Evolutionary conservation across 768 basidiomycete species (phyloP).

Genomic region (Lactarius quietus): DNA sequence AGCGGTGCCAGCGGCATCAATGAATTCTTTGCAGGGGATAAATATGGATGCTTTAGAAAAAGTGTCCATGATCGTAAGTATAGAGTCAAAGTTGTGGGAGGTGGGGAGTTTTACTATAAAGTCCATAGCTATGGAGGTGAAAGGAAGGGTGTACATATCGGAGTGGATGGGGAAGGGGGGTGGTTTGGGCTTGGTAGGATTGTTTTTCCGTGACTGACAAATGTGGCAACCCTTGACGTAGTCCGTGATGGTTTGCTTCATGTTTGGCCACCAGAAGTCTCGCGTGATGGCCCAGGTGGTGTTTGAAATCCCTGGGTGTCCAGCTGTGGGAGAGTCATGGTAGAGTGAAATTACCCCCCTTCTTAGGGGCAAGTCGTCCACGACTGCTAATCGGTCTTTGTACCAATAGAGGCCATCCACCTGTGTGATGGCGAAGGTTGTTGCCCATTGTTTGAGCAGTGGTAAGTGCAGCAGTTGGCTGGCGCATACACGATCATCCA

Average conservation of each 20-base stretch:
- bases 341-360: background rate
- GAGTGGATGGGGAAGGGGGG: background rate
- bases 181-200: background rate
- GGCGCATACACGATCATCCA: background rate
- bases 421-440: fast-evolving
- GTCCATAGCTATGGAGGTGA: background rate
- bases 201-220: background rate
- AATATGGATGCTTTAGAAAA: too few relatives aligned
- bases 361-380: background rate
- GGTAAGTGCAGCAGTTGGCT: background rate
- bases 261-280: background rate
- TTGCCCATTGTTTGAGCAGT: background rate
- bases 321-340: background rate
- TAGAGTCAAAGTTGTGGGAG: background rate
- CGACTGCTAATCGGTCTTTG: background rate
- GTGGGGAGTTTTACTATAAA: background rate
- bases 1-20: too few relatives aligned
- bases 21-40: too few relatives aligned
- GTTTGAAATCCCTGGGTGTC: background rate
- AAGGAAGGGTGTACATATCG: background rate
- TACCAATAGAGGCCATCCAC: background rate
- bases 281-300: background rate
- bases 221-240: background rate
- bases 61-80: background rate
- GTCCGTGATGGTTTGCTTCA: background rate